Evolutionary conservation across 2,329 filamentous ascomycete species (phyloP), one percentile per base, ranked within the genome.

Genomic region (Venturia effusa): DNA sequence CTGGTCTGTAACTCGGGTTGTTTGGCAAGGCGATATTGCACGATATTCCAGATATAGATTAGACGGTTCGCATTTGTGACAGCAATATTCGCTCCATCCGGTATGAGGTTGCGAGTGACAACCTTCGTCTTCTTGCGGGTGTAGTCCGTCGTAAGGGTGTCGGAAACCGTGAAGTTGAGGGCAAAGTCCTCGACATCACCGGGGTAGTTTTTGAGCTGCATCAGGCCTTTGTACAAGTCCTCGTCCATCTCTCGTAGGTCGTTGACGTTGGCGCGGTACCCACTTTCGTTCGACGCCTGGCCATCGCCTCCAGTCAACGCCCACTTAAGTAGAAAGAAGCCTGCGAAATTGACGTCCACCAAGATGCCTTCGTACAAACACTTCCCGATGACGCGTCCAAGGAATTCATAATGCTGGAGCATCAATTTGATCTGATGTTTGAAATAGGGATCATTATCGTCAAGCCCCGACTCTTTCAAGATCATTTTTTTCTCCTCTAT

Each of bases 251-350:
- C 93, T 67, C 90, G 86, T 34, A 99, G 80, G 71, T 99, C 94
- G 73, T 99, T 97, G 70, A 99, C 83, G 68, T 90, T 96, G n/a
- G 92, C 89, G 61, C 92, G 88, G 76, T 96, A 96, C 11, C 85
- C 83, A 13, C 84, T 83, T 73, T 86, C 88, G 68, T 84, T 86
- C 22, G 87, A 81, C 1, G 86, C 83, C 40, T 85, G 80, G 19
- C 82, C 81, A 30, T 77, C 76, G 4, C 84, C 86, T 19, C 88
- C 88, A 13, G 88, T 87, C 62, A 93, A 82, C 2, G 92, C 86
- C 94, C 94, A 99, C 73, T 97, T 97, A 66, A 96, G 83, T 7
- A 99, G 83, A 77, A 99, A 99, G 78, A 99, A 99, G 0, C 90
- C 88, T 0, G 93, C 92, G 78, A 99, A 99, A 61, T 86, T 86